Conservation (phyloP, 108 stramenopile species). For the Nannochloropsis gaditana region DNA sequence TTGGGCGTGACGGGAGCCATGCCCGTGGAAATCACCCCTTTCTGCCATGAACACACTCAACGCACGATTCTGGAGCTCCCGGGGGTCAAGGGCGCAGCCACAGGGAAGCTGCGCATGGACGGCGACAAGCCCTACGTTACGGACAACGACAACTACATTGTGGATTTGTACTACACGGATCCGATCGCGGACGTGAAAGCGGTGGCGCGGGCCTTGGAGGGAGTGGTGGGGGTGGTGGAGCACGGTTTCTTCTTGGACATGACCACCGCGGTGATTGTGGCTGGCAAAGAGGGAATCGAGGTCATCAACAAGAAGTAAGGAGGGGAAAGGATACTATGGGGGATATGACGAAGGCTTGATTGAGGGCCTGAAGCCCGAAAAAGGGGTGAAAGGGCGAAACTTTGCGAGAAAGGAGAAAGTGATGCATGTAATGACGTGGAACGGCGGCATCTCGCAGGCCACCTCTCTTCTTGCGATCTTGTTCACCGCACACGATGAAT, state of each 20-base stretch:
- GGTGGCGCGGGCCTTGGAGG: conserved; percentile 68
- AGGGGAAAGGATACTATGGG: not conserved
- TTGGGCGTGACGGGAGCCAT: conserved; percentile 59
- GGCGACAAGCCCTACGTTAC: conserved; percentile 93
- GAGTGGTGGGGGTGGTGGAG: conserved; percentile 91
- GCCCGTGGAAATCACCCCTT: conserved; percentile 91
- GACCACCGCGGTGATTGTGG: conserved; percentile 93
- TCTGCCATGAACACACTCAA: conserved; percentile 93
- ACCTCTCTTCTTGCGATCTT: too few species aligned
- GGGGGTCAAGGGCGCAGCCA: not conserved
- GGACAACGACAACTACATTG: conserved; percentile 95
- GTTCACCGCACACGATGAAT: too few species aligned
- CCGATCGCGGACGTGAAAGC: conserved; percentile 69
- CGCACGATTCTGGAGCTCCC: conserved; percentile 74
- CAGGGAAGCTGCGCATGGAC: conserved; percentile 59
- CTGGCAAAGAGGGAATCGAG: conserved; percentile 82
- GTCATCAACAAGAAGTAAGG: conserved; percentile 60
- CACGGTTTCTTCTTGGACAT: conserved; percentile 96
- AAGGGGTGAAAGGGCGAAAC: too few species aligned
- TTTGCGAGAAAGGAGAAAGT: too few species aligned
- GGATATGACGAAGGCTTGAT: not conserved
- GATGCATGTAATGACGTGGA: too few species aligned
- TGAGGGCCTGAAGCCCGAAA: too few species aligned
- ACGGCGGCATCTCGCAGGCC: too few species aligned
- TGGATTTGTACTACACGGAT: conserved; percentile 89